phyloP scores from a whole-genome alignment of 2,329 filamentous ascomycete genomes.

The Colletotrichum agaves region DNA sequence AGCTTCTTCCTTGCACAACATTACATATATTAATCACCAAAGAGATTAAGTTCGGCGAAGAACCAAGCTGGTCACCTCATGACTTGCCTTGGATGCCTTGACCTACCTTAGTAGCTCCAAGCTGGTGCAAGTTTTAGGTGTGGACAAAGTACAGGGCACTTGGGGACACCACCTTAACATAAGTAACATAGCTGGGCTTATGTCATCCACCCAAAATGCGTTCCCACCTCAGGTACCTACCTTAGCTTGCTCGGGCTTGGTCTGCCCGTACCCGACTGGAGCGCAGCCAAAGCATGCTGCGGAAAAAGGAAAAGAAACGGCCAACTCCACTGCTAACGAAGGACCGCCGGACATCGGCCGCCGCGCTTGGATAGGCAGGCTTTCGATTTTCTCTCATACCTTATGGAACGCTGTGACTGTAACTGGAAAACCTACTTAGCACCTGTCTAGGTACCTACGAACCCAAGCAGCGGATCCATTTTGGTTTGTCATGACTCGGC shows the following conservation, averaged over 20 bases:
- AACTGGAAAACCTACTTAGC: no score
- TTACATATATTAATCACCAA: conserved; percentile 36
- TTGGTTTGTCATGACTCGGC: conserved; percentile 27
- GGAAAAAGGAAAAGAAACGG: neutral
- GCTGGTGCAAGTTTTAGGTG: neutral
- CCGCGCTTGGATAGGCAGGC: neutral
- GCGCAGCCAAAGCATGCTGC: neutral
- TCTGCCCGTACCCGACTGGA: conserved; percentile 27
- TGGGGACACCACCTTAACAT: no score
- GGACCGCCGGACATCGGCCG: conserved; percentile 12
- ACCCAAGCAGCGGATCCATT: neutral
- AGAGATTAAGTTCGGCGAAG: conserved; percentile 31
- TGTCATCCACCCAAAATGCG: no score
- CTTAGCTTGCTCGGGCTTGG: conserved; percentile 10
- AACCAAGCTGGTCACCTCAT: no score
- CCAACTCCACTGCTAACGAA: conserved; percentile 1
- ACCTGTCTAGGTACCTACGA: no score
- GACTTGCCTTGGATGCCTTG: neutral
- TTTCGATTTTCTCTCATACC: no score
- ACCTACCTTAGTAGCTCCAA: no score
- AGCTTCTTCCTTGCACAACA: conserved; percentile 30
- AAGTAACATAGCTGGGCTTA: no score
- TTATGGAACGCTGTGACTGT: no score
- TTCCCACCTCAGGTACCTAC: no score
- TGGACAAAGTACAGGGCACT: no score